These are phyloP conservation scores for Kurtzmaniella quercitrusa DNA, from an alignment of 1,139 yeast genomes.

Conservation along the genomic window DNA sequence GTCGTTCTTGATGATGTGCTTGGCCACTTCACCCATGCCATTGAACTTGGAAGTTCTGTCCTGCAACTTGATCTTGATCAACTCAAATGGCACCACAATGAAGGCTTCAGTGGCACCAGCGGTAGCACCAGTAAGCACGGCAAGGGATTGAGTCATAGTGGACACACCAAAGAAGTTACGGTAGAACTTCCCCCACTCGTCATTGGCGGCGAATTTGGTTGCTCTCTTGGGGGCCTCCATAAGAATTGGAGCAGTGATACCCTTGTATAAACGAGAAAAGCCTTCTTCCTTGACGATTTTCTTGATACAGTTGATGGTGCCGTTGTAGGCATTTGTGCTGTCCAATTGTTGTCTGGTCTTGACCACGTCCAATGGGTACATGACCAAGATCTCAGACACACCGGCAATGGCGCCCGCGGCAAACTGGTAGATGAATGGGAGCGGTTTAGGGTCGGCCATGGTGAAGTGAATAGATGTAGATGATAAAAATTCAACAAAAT, in stretches of 20 bases:
- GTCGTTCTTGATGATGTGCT: constrained; percentile 64
- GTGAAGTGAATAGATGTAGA: neutral
- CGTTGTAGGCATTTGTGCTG: constrained; percentile 63
- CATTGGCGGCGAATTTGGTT: constrained; percentile 96
- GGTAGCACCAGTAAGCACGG: constrained; percentile 92
- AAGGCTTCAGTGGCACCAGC: constrained; percentile 97
- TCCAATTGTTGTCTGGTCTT: constrained; percentile 95
- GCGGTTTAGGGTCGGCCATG: constrained; percentile 28
- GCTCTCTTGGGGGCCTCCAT: constrained; percentile 99
- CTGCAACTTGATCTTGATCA: constrained; percentile 83
- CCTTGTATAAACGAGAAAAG: constrained; percentile 75
- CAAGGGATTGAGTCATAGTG: constrained; percentile 74
- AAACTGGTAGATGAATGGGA: constrained; percentile 90
- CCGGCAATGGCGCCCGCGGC: constrained; percentile 97
- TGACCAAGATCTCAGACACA: constrained; percentile 90
- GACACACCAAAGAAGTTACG: constrained; percentile 64
- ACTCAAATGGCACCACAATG: constrained; percentile 95
- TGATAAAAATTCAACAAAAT: neutral
- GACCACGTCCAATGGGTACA: constrained; percentile 98
- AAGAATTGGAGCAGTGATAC: constrained; percentile 90
- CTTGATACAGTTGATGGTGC: constrained; percentile 77
- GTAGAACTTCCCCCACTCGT: constrained; percentile 91
- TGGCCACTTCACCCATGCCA: constrained; percentile 82
- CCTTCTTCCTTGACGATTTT: constrained; percentile 90
- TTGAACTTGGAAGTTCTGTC: constrained; percentile 78